A percentile compares a stretch with the other conserved stretches of the same genome.
These are phyloP conservation scores for Cyberlindnera subsufficiens DNA, from an alignment of 805 yeast genomes.

Conservation along the genomic window DNA sequence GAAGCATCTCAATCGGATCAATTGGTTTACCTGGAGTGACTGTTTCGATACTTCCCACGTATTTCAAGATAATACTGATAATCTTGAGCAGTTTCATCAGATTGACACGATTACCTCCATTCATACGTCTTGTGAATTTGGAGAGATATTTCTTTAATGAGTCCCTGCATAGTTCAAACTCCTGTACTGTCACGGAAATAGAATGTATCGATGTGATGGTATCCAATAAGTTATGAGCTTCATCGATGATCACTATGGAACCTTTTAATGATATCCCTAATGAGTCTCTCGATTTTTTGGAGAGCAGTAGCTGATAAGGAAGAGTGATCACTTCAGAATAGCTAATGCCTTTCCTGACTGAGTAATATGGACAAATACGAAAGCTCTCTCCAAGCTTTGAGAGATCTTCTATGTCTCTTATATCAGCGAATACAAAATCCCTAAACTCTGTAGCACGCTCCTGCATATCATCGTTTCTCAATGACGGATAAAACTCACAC, in stretches of 20 bases:
- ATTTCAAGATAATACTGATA: constrained; percentile 44
- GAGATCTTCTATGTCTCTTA: constrained; percentile 69
- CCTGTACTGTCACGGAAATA: constrained; percentile 43
- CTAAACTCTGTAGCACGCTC: constrained; percentile 34
- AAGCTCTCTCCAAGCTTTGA: constrained; percentile 50
- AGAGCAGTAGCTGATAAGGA: constrained; percentile 71
- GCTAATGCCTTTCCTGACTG: constrained; percentile 50
- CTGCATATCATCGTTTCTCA: constrained; percentile 19
- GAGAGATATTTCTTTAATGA: constrained; percentile 50
- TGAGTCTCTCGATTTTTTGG: constrained; percentile 57
- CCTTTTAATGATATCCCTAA: constrained; percentile 54
- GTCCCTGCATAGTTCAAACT: constrained; percentile 37
- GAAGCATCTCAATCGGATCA: constrained; percentile 45
- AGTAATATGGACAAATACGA: constrained; percentile 77
- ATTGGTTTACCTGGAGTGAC: constrained; percentile 51
- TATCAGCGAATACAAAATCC: constrained; percentile 40
- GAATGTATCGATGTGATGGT: constrained; percentile 69
- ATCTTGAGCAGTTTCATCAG: constrained; percentile 58
- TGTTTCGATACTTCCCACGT: constrained; percentile 30
- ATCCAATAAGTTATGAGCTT: constrained; percentile 85
- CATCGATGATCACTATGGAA: constrained; percentile 78
- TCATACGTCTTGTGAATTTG: constrained; percentile 60
- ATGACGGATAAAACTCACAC: constrained; percentile 39
- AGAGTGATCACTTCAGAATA: constrained; percentile 71
- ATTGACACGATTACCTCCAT: constrained; percentile 66